Base-by-base conservation (phyloP, 2,329 filamentous ascomycete genomes). In the Fusarium pseudocircinatum region DNA sequence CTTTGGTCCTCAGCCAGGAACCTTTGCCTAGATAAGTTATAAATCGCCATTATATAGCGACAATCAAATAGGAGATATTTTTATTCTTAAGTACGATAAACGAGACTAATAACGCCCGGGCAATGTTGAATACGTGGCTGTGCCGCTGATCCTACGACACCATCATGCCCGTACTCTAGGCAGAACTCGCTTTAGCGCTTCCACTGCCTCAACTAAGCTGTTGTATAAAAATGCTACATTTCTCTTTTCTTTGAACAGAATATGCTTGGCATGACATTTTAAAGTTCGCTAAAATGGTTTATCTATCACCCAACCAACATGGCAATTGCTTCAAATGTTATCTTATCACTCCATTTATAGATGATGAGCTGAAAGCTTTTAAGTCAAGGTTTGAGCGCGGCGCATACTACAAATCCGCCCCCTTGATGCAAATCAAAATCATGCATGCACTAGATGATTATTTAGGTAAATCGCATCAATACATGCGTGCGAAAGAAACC, bases 1-100 rank as follows among this genome's bases (percentile, higher is more conserved):
- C 44, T 82, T 82, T 60, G 80, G 79, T 4, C 78, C 78, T 20
- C 53, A 58, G 11, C 57, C 65, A 9, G 75, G 77, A 4, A 66
- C 63, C 2, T 78, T 75, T 60, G 58, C 54, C 26, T 42, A 60
- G 37, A 34, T 32, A 8, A 15, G 11, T 6, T 40, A 22, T 2
- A 10, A 13, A 22, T 36, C 18, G 28, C 22, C 12, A 42, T 12
- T 32, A 10, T 22, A 14, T 14, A 26, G 28, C 20, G 10, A 22
- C 9, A 14, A 11, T n/a, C 18, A 6, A 22, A 34, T 9, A 34
- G 18, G 14, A 34, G 4, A 26, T 26, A 8, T 10, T 26, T 15
- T 15, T 15, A 22, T 22, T 52, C 16, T 26, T 7, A 8, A 36
- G 22, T 12, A 12, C 3, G 18, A 26, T 36, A 15, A 20, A 26